phyloP scores from a whole-genome alignment of 805 yeast species.

The Trichomonascus vanleenenianus region DNA sequence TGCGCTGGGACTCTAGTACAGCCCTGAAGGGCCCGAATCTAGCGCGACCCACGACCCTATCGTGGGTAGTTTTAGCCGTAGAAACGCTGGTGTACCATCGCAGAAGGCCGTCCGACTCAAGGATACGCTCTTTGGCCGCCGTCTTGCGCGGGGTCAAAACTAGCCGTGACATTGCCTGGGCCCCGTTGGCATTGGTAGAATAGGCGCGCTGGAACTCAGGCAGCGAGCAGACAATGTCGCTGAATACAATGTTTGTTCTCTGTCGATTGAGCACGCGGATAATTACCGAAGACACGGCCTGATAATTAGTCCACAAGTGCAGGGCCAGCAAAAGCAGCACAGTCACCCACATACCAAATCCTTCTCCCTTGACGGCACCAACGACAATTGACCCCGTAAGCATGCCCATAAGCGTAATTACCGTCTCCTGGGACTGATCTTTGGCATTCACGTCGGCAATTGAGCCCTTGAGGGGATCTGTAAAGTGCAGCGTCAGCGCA shows the following conservation, averaged over 20 bases:
- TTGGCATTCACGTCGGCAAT: constrained; percentile 32
- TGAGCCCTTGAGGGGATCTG: constrained; percentile 27
- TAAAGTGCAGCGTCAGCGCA: constrained; percentile 32
- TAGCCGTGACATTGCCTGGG: constrained; percentile 13
- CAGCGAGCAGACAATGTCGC: constrained; percentile 18
- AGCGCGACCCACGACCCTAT: constrained; percentile 22
- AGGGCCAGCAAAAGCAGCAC: constrained; percentile 20
- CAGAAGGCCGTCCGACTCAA: constrained; percentile 25
- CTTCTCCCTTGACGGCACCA: constrained; percentile 20
- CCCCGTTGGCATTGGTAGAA: constrained; percentile 9
- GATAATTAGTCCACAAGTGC: constrained; percentile 29
- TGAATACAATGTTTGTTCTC: constrained; percentile 26
- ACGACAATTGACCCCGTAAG: constrained; percentile 28
- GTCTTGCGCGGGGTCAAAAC: constrained; percentile 21
- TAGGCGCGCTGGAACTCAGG: constrained; percentile 14
- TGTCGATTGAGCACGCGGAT: constrained; percentile 28
- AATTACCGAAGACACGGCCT: constrained; percentile 28
- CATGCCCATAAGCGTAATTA: constrained; percentile 30
- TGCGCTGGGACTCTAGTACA: constrained; percentile 7
- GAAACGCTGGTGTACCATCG: constrained; percentile 19
- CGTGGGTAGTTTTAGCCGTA: constrained; percentile 4
- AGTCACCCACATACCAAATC: constrained; percentile 22
- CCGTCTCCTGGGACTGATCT: constrained; percentile 32
- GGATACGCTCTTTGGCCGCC: constrained; percentile 20
- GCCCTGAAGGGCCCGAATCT: constrained; percentile 18